Evolutionary conservation across 208 protist genomes (phyloP).

Genomic region (Acanthamoeba culbertsoni): DNA sequence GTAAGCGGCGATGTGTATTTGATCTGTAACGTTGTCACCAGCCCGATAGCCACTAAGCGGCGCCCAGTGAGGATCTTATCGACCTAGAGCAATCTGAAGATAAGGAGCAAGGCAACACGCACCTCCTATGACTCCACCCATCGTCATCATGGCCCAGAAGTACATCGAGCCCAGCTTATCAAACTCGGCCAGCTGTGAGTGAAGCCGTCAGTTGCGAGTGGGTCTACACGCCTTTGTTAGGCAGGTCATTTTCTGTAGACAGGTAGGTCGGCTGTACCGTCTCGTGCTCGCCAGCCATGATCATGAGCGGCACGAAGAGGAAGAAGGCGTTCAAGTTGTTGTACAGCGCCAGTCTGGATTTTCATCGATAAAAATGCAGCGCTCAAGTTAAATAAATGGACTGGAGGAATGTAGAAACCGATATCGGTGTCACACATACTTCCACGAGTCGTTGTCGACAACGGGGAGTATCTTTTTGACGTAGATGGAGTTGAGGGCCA

Average conservation of each 20-base stretch:
- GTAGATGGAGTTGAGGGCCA: constrained; percentile 58
- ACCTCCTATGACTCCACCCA: constrained; percentile 60
- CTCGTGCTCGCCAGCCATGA: not conserved
- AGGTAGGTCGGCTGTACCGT: too few species aligned
- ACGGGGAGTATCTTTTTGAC: not conserved
- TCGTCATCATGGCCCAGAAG: constrained; percentile 63
- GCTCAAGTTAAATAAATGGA: too few species aligned
- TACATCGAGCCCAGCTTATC: not conserved
- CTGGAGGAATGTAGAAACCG: not conserved
- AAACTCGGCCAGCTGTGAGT: not conserved
- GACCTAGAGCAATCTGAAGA: not conserved
- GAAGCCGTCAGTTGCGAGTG: not conserved
- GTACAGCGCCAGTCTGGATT: not conserved
- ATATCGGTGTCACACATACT: not conserved
- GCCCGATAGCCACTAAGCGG: constrained; percentile 51
- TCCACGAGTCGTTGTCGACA: not conserved
- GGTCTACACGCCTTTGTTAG: not conserved
- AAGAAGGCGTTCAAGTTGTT: constrained; percentile 11
- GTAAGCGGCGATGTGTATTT: constrained; percentile 63
- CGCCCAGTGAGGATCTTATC: not conserved
- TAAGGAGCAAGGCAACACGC: not conserved
- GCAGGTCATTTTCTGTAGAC: too few species aligned
- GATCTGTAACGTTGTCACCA: constrained; percentile 64
- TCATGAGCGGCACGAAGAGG: not conserved
- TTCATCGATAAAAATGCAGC: not conserved